Base-by-base conservation (phyloP, 2,329 filamentous ascomycete genomes). In the Microsporum ferrugineum region DNA sequence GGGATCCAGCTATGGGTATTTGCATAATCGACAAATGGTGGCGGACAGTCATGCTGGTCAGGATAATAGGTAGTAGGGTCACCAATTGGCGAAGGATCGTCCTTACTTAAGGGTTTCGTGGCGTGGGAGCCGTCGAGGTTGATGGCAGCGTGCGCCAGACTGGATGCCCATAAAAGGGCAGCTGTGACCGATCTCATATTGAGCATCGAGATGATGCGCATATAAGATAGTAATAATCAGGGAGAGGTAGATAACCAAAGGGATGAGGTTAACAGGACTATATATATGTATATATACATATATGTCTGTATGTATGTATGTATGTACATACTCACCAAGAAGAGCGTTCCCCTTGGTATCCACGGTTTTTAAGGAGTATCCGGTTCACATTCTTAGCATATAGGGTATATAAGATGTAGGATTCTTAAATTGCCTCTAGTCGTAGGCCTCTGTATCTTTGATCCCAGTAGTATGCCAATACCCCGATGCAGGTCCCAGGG, bases 1-100 rank as follows among this genome's bases (percentile, higher is more conserved):
- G 47, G 43, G 41, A 53, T 53, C 58, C 45, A 60, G 23, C 55
- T 41, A 43, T 57, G 55, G 23, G 17, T 41, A 29, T 57, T 57
- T 57, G 33, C 55, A 31, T 39, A 39, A 29, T 57, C 55, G 27
- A 38, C 33, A 57, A 36, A 57, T 39, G 53, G 55, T 12, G 41
- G 34, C 2, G 55, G 55, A 23, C 55, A 57, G n/a, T 57, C 27
- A 41, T 57, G 33, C 27, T 57, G 33, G 38, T 57, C 33, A 57
- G 55, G 17, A 57, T 39, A 29, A 39, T 57, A 41, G 23, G 34
- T 27, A 17, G n/a, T 43, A 43, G 38, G 34, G 33, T 41, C 55
- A 39, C 33, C 38, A 17, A 57, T 57, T 8, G 55, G 55, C 6
- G 55, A 57, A 31, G 34, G 55, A 27, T 38, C 17, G 39, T 57